A percentile compares a stretch with the other conserved stretches of the same genome.
Evolutionary conservation across 2,329 filamentous ascomycete species (phyloP).

Genomic region (Juglanconis oblonga): DNA sequence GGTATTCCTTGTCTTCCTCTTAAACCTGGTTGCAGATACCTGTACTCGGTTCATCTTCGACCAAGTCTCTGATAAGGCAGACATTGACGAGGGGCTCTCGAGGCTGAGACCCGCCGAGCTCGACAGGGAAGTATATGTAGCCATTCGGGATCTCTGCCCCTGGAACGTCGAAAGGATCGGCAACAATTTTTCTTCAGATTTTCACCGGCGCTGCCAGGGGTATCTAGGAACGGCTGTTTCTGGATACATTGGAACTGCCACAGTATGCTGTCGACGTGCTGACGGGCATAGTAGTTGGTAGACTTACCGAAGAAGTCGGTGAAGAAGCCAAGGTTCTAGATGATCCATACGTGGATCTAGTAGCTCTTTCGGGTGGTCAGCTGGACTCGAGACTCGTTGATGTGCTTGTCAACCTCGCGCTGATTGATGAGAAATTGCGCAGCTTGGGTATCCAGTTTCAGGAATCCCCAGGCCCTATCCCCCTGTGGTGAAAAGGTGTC

Average conservation of each 20-base stretch:
- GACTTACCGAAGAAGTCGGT: conserved; percentile 55
- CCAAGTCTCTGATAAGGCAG: conserved; percentile 25
- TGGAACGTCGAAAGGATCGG: conserved; percentile 42
- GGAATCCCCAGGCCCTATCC: conserved; percentile 57
- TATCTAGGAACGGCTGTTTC: conserved; percentile 41
- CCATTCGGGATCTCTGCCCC: conserved; percentile 35
- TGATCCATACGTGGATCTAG: conserved; percentile 60
- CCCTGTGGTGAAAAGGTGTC: conserved; percentile 42
- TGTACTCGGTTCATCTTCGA: conserved; percentile 23
- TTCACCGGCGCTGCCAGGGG: conserved; percentile 31
- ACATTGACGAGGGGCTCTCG: conserved; percentile 31
- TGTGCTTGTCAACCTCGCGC: conserved; percentile 51
- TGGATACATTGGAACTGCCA: conserved; percentile 51
- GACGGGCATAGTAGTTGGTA: conserved; percentile 50
- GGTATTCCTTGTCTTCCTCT: conserved; percentile 33
- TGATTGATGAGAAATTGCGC: conserved; percentile 55
- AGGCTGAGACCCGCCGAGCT: conserved; percentile 37
- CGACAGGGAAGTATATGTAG: conserved; percentile 38
- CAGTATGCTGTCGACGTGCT: conserved; percentile 55
- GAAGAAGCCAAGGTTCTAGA: conserved; percentile 55
- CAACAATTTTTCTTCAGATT: conserved; percentile 44
- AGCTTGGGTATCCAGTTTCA: conserved; percentile 46
- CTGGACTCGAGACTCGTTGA: conserved; percentile 53
- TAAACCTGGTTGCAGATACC: conserved; percentile 28
- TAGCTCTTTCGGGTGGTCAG: conserved; percentile 49